Base-by-base conservation (phyloP, 2,329 filamentous ascomycete genomes). In the Apiospora malaysiana region DNA sequence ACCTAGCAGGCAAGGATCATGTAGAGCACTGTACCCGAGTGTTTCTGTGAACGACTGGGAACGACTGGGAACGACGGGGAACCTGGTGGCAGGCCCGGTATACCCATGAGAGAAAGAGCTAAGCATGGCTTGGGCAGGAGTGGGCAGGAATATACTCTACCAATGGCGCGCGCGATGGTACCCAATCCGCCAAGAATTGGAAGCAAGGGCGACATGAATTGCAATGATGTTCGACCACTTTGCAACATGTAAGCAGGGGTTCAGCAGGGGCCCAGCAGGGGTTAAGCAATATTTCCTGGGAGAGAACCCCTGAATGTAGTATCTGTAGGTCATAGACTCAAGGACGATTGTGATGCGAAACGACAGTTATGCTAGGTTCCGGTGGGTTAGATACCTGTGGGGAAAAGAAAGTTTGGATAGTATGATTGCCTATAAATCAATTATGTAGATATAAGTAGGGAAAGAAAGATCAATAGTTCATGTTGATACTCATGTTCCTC, bases 1-100 rank as follows among this genome's bases (percentile, higher is more conserved):
- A 51, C 47, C n/a, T 51, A 25, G 14, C 47, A 51, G 12, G 10
- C 47, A 51, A 51, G 47, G 47, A 25, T 59, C 2, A 59, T 21
- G 51, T 59, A 59, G 51, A 59, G 27, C 51, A 8, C 51, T 21
- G 51, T 59, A 59, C 27, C 51, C 49, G 49, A 56, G 49, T 51
- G 23, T 51, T 51, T 59, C 51, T 49, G n/a, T n/a, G n/a, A n/a
- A n/a, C n/a, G n/a, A n/a, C n/a, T n/a, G n/a, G n/a, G n/a, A n/a
- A n/a, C n/a, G n/a, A n/a, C n/a, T n/a, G n/a, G n/a, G n/a, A n/a
- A n/a, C n/a, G n/a, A n/a, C n/a, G n/a, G 47, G n/a, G n/a, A 25
- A 25, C 25, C 47, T 51, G 23, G 10, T 14, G 23, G 47, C 47
- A n/a, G n/a, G 47, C 23, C 7, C 25, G 27, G 49, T 56, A 56